Evolutionary conservation across 805 yeast genomes (phyloP).

Genomic region (Clavispora fructus): DNA sequence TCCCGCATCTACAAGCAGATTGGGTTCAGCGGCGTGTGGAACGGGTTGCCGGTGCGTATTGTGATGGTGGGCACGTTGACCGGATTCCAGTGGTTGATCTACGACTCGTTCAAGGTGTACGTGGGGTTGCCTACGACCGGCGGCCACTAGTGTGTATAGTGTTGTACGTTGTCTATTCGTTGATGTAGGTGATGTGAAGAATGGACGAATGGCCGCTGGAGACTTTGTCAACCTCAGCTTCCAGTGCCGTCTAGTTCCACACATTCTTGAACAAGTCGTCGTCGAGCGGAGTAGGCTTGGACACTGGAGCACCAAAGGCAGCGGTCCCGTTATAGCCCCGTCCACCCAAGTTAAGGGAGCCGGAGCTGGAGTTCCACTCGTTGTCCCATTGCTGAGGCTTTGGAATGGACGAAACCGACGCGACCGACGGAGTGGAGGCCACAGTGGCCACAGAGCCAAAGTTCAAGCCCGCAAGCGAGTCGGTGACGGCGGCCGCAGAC

Average conservation of each 20-base stretch:
- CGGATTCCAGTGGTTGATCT: slow-evolving; percentile 94
- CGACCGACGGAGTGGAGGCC: neutral
- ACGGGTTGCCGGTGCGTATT: slow-evolving; percentile 90
- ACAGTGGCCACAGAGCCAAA: slow-evolving; percentile 5
- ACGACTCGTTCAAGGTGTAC: slow-evolving; percentile 93
- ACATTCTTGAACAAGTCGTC: slow-evolving; percentile 68
- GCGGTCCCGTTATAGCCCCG: slow-evolving; percentile 3
- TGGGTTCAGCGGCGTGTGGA: slow-evolving; percentile 92
- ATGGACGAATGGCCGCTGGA: too few species aligned
- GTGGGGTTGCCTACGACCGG: slow-evolving; percentile 96
- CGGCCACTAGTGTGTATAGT: slow-evolving; percentile 20
- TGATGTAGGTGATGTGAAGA: neutral
- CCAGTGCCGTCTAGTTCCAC: slow-evolving; percentile 31
- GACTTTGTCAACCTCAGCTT: too few species aligned
- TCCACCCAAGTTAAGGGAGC: neutral
- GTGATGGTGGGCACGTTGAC: slow-evolving; percentile 97
- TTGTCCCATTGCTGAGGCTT: slow-evolving; percentile 19
- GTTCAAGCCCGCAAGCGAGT: slow-evolving; percentile 19
- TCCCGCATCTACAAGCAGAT: slow-evolving; percentile 71
- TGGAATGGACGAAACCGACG: slow-evolving; percentile 1
- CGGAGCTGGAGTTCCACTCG: slow-evolving; percentile 31
- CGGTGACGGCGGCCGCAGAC: slow-evolving; percentile 10
- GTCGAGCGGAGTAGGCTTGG: slow-evolving; percentile 27
- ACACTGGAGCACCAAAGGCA: neutral
- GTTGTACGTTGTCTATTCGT: neutral